phyloP scores from a whole-genome alignment of 2,329 filamentous ascomycete species.

The Exophiala xenobiotica region DNA sequence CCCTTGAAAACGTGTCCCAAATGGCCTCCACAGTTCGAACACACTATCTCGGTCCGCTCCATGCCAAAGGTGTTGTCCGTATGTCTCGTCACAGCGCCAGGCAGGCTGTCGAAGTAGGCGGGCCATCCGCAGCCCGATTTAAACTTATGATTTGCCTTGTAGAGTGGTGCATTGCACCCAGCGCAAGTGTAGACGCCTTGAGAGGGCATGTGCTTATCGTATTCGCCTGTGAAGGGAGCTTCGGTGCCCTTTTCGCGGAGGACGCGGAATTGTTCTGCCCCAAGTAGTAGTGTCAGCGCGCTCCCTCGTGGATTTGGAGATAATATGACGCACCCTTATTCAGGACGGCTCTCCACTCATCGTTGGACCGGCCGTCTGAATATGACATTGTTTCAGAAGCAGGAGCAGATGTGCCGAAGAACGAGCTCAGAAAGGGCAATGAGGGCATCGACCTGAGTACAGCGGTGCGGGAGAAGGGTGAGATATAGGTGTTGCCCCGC shows the following conservation, averaged over 20 bases:
- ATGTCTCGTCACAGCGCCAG: slow-evolving; percentile 81
- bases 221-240: slow-evolving; percentile 72
- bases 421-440: slow-evolving; percentile 73
- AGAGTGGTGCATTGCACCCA: slow-evolving; percentile 81
- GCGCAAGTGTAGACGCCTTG: slow-evolving; percentile 83
- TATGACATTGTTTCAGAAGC: slow-evolving; percentile 56
- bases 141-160: slow-evolving; percentile 94
- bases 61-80: slow-evolving; percentile 77
- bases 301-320: too few relatives aligned
- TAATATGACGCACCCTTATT: slow-evolving; percentile 62
- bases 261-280: slow-evolving; percentile 87
- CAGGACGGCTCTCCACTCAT: slow-evolving; percentile 87
- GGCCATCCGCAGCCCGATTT: slow-evolving; percentile 96
- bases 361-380: slow-evolving; percentile 74
- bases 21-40: slow-evolving; percentile 90
- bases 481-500: slow-evolving; percentile 23
- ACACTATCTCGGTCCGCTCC: slow-evolving; percentile 88
- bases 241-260: slow-evolving; percentile 93
- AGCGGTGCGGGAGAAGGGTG: slow-evolving; percentile 36
- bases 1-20: slow-evolving; percentile 90
- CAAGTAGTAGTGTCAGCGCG: neutral
- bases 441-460: slow-evolving; percentile 66
- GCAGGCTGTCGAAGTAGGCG: slow-evolving; percentile 93
- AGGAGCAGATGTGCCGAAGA: slow-evolving; percentile 65
- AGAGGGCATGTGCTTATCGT: slow-evolving; percentile 78